Conservation (phyloP, 164 flowering plant species). For the Aristolochia californica region DNA sequence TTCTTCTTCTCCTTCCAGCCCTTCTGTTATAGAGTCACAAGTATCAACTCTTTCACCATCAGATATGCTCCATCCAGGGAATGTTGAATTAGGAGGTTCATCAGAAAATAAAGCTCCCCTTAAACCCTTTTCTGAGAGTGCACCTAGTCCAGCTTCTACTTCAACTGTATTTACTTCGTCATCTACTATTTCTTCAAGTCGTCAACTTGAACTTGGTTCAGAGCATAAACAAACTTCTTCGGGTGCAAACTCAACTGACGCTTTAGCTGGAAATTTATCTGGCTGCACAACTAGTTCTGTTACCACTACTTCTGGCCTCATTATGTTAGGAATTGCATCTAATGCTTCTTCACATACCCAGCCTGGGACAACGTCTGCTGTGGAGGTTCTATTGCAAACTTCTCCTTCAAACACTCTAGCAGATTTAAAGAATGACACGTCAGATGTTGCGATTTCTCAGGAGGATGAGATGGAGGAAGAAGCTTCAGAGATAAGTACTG, state of each 20-base stretch:
- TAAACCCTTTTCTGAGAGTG: too few species aligned
- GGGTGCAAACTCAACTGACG: conserved; percentile 15
- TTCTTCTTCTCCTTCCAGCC: conserved; percentile 2
- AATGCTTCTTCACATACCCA: conserved; percentile 15
- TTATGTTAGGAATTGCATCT: conserved; percentile 7
- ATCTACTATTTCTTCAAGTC: not conserved
- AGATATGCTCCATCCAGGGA: conserved; percentile 4
- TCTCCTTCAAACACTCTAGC: conserved; percentile 14
- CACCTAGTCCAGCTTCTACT: too few species aligned
- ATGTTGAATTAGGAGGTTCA: too few species aligned
- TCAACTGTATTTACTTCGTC: not conserved
- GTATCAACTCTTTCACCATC: conserved; percentile 10
- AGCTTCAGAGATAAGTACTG: conserved; percentile 58
- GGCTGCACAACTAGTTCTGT: conserved; percentile 21
- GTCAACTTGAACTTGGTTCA: not conserved
- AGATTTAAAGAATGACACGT: conserved; percentile 23
- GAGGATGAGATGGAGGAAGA: conserved; percentile 99
- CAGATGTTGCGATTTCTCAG: conserved; percentile 28
- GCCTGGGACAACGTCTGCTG: conserved; percentile 20
- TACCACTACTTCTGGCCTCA: conserved; percentile 5
- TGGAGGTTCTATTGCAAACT: conserved; percentile 9
- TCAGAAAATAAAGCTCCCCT: too few species aligned
- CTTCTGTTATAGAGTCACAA: conserved; percentile 16
- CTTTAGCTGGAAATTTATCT: conserved; percentile 16
- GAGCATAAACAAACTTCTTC: conserved; percentile 4